These are phyloP conservation scores for Candida dubliniensis DNA, from an alignment of 1,139 yeast species.

Conservation along the genomic window DNA sequence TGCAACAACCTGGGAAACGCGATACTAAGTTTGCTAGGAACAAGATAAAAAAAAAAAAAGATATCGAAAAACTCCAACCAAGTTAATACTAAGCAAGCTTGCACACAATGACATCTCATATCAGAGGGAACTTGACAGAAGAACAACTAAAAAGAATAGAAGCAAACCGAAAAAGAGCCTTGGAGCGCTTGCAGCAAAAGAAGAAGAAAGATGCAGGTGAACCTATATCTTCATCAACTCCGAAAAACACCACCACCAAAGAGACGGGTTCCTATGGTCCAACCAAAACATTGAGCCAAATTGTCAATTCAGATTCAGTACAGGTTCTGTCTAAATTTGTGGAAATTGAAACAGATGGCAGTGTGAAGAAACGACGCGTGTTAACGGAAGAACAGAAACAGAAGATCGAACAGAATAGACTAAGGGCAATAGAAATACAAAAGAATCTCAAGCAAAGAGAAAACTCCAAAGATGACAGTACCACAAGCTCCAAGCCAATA, in stretches of 20 bases:
- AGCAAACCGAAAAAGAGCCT: slow-evolving; percentile 57
- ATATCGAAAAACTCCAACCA: no score
- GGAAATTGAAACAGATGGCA: slow-evolving; percentile 12
- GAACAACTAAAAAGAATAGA: slow-evolving; percentile 30
- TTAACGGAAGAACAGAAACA: slow-evolving; percentile 55
- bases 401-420: slow-evolving; percentile 57
- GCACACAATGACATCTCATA: slow-evolving; percentile 14
- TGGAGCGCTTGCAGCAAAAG: slow-evolving; percentile 54
- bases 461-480: slow-evolving; percentile 1
- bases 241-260: slow-evolving; percentile 17
- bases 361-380: slow-evolving; percentile 21
- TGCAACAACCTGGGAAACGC: no score
- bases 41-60: background rate
- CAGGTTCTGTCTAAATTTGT: slow-evolving; percentile 16
- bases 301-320: slow-evolving; percentile 14
- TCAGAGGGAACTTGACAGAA: slow-evolving; percentile 18
- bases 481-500: slow-evolving; percentile 13
- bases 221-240: slow-evolving; percentile 16
- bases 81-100: background rate
- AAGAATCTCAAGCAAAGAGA: slow-evolving; percentile 34
- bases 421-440: slow-evolving; percentile 56
- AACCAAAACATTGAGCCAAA: slow-evolving; percentile 11
- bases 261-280: slow-evolving; percentile 10
- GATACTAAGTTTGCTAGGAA: no score
- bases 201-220: slow-evolving; percentile 23